Percentiles rank a stretch among this genome's conserved stretches.
Conservation (phyloP, 495 filamentous ascomycete genomes). For the Cetradonia linearis region DNA sequence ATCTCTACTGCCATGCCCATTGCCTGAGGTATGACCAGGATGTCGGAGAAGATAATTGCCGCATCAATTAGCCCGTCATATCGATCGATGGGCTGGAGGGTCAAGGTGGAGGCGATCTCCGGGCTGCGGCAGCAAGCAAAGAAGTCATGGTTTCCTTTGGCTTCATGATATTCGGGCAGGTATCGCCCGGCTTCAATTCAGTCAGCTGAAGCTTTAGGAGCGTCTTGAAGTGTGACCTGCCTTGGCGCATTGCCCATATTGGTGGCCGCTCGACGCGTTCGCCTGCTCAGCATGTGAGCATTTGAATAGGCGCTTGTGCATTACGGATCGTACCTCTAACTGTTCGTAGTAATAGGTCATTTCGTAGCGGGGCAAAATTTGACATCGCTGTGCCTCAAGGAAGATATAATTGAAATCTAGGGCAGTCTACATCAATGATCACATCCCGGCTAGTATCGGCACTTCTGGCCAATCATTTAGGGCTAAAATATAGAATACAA, state of each 20-base stretch:
- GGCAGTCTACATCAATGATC: too few species aligned
- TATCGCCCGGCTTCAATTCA: slow-evolving; percentile 71
- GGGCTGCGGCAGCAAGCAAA: slow-evolving; percentile 93
- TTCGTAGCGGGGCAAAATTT: slow-evolving; percentile 67
- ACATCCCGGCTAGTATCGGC: too few species aligned
- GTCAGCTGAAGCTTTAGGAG: slow-evolving; percentile 10
- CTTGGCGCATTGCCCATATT: slow-evolving; percentile 99
- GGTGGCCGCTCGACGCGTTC: slow-evolving; percentile 83
- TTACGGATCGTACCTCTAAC: slow-evolving; percentile 58
- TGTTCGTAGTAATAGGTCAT: slow-evolving; percentile 80
- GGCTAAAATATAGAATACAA: too few species aligned
- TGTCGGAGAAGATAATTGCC: slow-evolving; percentile 98
- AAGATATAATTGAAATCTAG: background rate
- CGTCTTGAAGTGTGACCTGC: slow-evolving; percentile 36
- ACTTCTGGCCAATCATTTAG: too few species aligned
- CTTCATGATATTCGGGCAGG: slow-evolving; percentile 94
- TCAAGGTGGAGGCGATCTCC: slow-evolving; percentile 83
- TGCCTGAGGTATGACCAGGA: slow-evolving; percentile 93
- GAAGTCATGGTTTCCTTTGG: slow-evolving; percentile 81
- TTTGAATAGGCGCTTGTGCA: slow-evolving; percentile 11
- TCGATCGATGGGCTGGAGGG: slow-evolving; percentile 86
- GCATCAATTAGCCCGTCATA: slow-evolving; percentile 87
- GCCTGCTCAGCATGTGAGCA: slow-evolving; percentile 45
- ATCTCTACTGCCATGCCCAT: slow-evolving; percentile 97
- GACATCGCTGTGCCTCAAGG: slow-evolving; percentile 16